phyloP scores from a whole-genome alignment of 2,329 filamentous ascomycete genomes.

The Fusarium hainanense region DNA sequence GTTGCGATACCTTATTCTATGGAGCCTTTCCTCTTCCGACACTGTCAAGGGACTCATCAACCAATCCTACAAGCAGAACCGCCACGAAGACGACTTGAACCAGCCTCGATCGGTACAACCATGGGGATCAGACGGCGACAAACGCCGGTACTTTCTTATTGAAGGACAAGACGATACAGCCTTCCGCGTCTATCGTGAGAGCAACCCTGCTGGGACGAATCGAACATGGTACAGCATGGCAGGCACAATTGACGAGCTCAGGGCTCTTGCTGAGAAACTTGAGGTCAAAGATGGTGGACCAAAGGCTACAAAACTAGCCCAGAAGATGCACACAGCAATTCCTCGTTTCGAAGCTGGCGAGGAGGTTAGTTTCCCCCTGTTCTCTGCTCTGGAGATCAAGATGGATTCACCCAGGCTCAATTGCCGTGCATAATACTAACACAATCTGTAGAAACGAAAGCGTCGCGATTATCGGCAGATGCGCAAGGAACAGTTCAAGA shows the following conservation, averaged over 20 bases:
- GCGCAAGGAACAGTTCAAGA: constrained; percentile 86
- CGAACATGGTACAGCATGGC: constrained; percentile 93
- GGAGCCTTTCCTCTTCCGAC: constrained; percentile 91
- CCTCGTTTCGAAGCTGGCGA: constrained; percentile 94
- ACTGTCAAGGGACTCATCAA: constrained; percentile 83
- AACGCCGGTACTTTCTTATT: constrained; percentile 91
- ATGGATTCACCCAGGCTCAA: background rate
- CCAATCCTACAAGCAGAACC: constrained; percentile 86
- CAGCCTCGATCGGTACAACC: constrained; percentile 90
- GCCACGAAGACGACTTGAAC: constrained; percentile 82
- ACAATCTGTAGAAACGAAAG: constrained; percentile 78
- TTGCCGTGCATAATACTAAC: constrained; percentile 29
- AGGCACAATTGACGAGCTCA: constrained; percentile 88
- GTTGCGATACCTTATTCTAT: constrained; percentile 84
- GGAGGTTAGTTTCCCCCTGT: constrained; percentile 68
- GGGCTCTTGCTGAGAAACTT: constrained; percentile 78
- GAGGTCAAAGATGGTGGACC: constrained; percentile 81
- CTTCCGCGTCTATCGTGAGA: constrained; percentile 94
- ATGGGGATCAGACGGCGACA: constrained; percentile 90
- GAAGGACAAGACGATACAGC: constrained; percentile 94
- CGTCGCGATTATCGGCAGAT: constrained; percentile 90
- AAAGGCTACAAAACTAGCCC: constrained; percentile 80
- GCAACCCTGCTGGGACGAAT: constrained; percentile 80
- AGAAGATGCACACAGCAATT: constrained; percentile 81
- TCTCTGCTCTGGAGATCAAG: background rate